A percentile compares a stretch with the other conserved stretches of the same genome.
Evolutionary conservation across 192 early-diverging fungal species (phyloP).

Genomic region (Haplosporangium gracile): DNA sequence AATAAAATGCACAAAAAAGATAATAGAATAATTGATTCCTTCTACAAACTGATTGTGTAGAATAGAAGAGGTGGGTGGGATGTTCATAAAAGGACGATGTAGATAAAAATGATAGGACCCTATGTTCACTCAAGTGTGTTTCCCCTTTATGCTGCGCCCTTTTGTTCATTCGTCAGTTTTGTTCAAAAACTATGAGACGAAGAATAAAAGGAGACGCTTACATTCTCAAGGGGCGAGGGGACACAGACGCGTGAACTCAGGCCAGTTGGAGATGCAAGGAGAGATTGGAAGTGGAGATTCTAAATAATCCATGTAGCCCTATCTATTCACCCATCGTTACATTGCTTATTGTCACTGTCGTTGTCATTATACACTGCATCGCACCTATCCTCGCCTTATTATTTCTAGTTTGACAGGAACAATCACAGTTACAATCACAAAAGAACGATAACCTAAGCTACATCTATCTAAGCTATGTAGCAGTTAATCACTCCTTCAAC

Average conservation of each 20-base stretch:
- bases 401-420: neutral
- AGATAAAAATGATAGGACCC: neutral
- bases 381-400: neutral
- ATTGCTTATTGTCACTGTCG: neutral
- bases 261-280: conserved; percentile 46
- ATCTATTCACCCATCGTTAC: neutral
- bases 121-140: neutral
- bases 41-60: neutral
- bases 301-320: conserved; percentile 14
- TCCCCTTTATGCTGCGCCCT: neutral
- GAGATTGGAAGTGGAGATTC: conserved; percentile 50
- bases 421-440: neutral
- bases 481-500: neutral
- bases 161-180: neutral
- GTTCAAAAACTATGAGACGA: conserved; percentile 5
- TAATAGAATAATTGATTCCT: neutral
- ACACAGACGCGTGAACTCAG: conserved; percentile 5
- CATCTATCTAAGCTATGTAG: neutral
- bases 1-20: neutral
- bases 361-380: neutral
- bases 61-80: neutral
- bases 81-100: neutral
- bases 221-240: conserved; percentile 19
- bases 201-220: neutral
- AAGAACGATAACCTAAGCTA: neutral